phyloP scores from a whole-genome alignment of 2,329 filamentous ascomycete species.

The Scedosporium minutisporum region DNA sequence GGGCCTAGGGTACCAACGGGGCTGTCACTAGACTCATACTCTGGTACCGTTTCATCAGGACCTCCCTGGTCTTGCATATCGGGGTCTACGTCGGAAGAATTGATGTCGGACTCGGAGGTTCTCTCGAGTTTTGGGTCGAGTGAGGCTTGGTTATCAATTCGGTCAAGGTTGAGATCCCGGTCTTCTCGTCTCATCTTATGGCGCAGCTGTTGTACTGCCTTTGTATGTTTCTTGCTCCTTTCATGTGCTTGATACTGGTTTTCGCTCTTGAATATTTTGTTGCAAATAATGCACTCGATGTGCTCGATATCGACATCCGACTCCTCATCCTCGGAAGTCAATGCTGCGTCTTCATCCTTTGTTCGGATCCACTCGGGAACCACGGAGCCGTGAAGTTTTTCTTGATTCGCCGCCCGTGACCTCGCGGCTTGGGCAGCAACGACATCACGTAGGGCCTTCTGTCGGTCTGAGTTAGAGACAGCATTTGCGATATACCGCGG shows the following conservation, averaged over 20 bases:
- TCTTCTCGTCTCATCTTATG: slow-evolving; percentile 79
- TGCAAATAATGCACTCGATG: slow-evolving; percentile 69
- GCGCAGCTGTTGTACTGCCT: slow-evolving; percentile 70
- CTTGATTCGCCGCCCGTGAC: slow-evolving; percentile 70
- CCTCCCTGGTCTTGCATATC: background rate
- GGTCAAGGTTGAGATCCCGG: slow-evolving; percentile 42
- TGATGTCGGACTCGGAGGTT: background rate
- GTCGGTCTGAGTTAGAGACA: slow-evolving; percentile 71
- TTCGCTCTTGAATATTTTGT: slow-evolving; percentile 78
- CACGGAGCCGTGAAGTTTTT: slow-evolving; percentile 55
- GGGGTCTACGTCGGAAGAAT: slow-evolving; percentile 10
- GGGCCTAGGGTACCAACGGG: no score
- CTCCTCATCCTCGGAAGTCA: slow-evolving; percentile 42
- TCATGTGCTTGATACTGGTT: slow-evolving; percentile 88
- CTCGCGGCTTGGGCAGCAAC: slow-evolving; percentile 77
- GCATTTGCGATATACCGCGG: slow-evolving; percentile 70
- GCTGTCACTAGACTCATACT: no score
- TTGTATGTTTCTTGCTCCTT: slow-evolving; percentile 92
- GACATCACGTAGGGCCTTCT: slow-evolving; percentile 66
- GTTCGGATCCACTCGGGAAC: slow-evolving; percentile 68
- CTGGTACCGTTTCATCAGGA: no score
- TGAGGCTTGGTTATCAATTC: background rate
- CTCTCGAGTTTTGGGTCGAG: background rate
- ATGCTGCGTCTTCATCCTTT: slow-evolving; percentile 53
- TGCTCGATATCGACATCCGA: slow-evolving; percentile 44